Conservation (phyloP, 306 rosid genomes). For the Cotoneaster glaucophyllus region DNA sequence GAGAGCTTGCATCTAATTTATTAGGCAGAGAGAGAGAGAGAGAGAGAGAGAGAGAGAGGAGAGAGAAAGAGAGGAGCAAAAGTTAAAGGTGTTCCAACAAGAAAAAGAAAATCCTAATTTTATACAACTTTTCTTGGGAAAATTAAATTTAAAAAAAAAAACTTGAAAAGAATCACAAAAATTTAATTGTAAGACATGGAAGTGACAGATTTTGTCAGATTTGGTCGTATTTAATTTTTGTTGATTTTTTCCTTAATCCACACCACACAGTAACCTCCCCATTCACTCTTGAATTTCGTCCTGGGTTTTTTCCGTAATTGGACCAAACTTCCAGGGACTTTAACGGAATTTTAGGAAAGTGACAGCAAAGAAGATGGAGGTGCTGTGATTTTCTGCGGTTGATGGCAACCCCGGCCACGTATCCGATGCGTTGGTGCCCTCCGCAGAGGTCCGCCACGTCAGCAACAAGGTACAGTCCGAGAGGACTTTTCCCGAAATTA, state of each 20-base stretch:
- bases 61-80: not conserved
- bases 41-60: not conserved
- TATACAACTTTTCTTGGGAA: not conserved
- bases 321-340: not conserved
- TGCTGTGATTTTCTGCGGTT: not conserved
- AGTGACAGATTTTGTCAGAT: slow-evolving; percentile 20
- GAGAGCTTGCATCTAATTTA: not conserved
- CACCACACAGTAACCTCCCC: not conserved
- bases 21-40: not conserved
- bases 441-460: slow-evolving; percentile 12
- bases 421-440: slow-evolving; percentile 8
- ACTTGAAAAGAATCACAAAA: not conserved
- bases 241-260: not conserved
- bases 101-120: slow-evolving; percentile 18
- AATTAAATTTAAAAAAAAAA: no score
- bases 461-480: not conserved
- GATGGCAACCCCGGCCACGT: slow-evolving; percentile 8
- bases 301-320: not conserved
- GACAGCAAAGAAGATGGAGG: not conserved
- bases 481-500: not conserved
- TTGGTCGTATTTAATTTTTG: not conserved
- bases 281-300: slow-evolving; percentile 13
- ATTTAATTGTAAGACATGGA: not conserved
- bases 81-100: slow-evolving; percentile 40
- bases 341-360: not conserved